Evolutionary conservation across 495 filamentous ascomycete genomes (phyloP).

Genomic region (Penicillium egyptiacum): DNA sequence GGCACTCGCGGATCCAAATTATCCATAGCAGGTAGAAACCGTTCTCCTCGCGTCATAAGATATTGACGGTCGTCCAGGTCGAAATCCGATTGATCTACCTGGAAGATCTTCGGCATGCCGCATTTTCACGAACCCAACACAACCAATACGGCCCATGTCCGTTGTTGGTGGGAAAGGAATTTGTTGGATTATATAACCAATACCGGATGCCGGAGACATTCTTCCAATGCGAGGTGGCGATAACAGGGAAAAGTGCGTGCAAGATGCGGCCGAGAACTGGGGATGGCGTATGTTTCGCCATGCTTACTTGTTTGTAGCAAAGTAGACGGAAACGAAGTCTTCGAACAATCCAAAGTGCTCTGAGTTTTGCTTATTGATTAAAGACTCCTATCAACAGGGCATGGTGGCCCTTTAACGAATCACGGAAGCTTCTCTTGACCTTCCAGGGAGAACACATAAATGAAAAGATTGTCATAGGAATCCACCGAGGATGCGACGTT

Average conservation of each 20-base stretch:
- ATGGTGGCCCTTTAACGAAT: background rate
- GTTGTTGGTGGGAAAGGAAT: background rate
- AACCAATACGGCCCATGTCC: background rate
- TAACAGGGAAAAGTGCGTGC: background rate
- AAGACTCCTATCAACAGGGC: background rate
- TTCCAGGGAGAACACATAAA: background rate
- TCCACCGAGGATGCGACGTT: background rate
- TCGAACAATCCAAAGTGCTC: background rate
- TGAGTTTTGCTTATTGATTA: background rate
- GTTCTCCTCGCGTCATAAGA: background rate
- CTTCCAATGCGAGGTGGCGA: no score
- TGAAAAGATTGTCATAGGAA: background rate
- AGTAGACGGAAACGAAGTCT: background rate
- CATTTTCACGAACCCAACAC: background rate
- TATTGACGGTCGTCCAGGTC: background rate
- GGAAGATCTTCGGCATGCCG: background rate
- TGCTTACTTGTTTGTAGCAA: background rate
- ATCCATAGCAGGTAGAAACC: background rate
- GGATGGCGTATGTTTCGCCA: background rate
- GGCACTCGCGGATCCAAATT: background rate
- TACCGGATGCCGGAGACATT: background rate
- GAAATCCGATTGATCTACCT: background rate
- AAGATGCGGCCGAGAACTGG: background rate
- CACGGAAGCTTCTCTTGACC: background rate
- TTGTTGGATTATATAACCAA: background rate